These are phyloP conservation scores for Heliamphora exappendiculata DNA, from an alignment of 148 eudicot species.

Conservation along the genomic window DNA sequence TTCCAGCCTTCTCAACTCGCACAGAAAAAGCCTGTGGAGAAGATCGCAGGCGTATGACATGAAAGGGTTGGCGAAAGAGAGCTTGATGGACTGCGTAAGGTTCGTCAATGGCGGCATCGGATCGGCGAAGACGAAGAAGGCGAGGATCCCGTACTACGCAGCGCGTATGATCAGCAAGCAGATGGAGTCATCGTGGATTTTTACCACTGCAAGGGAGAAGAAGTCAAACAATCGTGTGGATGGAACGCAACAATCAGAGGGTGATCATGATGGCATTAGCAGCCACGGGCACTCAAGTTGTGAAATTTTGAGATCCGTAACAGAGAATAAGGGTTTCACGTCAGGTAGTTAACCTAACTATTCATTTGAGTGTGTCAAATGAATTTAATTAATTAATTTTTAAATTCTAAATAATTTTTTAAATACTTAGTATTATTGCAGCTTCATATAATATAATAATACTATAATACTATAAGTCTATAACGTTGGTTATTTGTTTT, in stretches of 20 bases:
- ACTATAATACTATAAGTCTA: too few relatives aligned
- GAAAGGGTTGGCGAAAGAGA: slow-evolving; percentile 69
- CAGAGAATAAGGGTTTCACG: slow-evolving; percentile 16
- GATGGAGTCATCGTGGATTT: slow-evolving; percentile 66
- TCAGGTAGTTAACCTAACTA: slow-evolving; percentile 11
- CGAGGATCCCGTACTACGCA: slow-evolving; percentile 48
- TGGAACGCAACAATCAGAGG: neutral
- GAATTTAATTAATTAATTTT: too few relatives aligned
- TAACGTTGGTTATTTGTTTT: too few relatives aligned
- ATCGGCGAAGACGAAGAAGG: slow-evolving; percentile 16
- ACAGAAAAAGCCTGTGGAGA: slow-evolving; percentile 79
- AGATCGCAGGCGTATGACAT: slow-evolving; percentile 91
- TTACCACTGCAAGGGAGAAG: slow-evolving; percentile 26
- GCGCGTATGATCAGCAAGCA: slow-evolving; percentile 67
- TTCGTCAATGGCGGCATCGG: slow-evolving; percentile 37
- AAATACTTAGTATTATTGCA: too few relatives aligned
- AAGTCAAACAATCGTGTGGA: slow-evolving; percentile 16
- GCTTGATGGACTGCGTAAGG: slow-evolving; percentile 78
- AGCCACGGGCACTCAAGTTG: neutral
- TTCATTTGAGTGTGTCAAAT: too few relatives aligned
- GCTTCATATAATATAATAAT: too few relatives aligned
- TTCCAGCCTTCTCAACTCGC: slow-evolving; percentile 44
- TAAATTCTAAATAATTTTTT: too few relatives aligned
- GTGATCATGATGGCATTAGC: neutral
- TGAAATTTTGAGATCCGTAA: neutral